Conservation (phyloP, 2,329 filamentous ascomycete species). For the Fusarium circinatum region DNA sequence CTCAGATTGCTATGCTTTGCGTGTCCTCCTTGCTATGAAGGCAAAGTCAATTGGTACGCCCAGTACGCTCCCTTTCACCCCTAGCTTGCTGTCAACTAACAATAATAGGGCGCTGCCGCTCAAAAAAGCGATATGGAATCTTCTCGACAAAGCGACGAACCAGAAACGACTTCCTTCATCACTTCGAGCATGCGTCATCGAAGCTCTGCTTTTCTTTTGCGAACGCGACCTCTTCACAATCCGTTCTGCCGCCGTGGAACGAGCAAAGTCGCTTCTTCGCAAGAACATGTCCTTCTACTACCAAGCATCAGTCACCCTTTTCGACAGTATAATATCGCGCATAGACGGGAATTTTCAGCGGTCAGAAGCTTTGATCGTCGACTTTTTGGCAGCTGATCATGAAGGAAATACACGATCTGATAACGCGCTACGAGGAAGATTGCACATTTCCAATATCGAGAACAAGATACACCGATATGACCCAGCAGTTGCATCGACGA, state of each 20-base stretch:
- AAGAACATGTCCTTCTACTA: conserved; percentile 48
- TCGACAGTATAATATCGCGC: conserved; percentile 47
- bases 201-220: conserved; percentile 46
- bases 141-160: conserved; percentile 36
- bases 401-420: conserved; percentile 38
- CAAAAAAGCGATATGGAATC: conserved; percentile 43
- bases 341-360: conserved; percentile 41
- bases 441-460: conserved; percentile 50
- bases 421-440: conserved; percentile 45
- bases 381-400: conserved; percentile 37
- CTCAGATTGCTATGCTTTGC: conserved; percentile 44
- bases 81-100: neutral
- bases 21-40: conserved; percentile 48
- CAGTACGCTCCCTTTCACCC: conserved; percentile 23
- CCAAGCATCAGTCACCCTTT: conserved; percentile 46
- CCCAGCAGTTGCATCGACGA: conserved; percentile 41
- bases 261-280: conserved; percentile 38
- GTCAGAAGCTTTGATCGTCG: conserved; percentile 40
- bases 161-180: conserved; percentile 25
- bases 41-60: conserved; percentile 45
- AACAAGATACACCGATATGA: conserved; percentile 50
- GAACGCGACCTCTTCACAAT: conserved; percentile 46
- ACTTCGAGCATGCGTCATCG: conserved; percentile 37
- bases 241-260: conserved; percentile 39
- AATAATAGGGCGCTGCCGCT: conserved; percentile 34